phyloP scores from a whole-genome alignment of 2,329 filamentous ascomycete genomes.

The Exutisphaerella laricina region DNA sequence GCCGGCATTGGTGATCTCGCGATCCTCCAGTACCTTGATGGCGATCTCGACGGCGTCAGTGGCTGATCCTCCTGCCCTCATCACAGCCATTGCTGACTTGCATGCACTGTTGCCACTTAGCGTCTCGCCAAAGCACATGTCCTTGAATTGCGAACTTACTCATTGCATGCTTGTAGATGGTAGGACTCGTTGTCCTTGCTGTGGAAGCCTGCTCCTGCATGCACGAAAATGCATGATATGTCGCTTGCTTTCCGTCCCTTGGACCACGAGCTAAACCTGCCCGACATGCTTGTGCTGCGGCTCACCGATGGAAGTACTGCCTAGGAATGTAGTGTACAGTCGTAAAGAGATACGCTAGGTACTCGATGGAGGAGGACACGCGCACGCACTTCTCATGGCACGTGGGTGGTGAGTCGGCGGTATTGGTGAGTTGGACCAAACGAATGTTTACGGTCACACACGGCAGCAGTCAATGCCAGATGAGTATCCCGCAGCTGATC shows the following conservation, averaged over 20 bases:
- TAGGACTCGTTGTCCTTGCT: conserved; percentile 77
- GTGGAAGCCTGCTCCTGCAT: conserved; percentile 88
- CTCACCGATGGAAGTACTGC: conserved; percentile 1
- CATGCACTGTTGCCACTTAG: conserved; percentile 59
- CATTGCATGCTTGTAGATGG: conserved; percentile 79
- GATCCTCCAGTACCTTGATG: conserved; percentile 81
- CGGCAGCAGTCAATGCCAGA: neutral
- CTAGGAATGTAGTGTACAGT: conserved; percentile 6
- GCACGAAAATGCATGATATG: conserved; percentile 79
- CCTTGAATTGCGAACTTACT: conserved; percentile 55
- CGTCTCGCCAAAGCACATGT: neutral
- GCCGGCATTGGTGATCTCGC: conserved; percentile 93
- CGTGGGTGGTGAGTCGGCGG: neutral
- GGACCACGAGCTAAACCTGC: neutral
- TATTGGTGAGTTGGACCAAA: neutral
- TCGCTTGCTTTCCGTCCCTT: conserved; percentile 36
- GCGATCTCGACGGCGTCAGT: conserved; percentile 87
- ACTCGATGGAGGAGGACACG: neutral
- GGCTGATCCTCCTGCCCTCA: conserved; percentile 72
- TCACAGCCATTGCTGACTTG: conserved; percentile 72
- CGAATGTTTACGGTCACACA: conserved; percentile 1
- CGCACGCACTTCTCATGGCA: conserved; percentile 3
- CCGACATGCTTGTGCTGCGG: conserved; percentile 11
- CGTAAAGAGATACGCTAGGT: neutral
- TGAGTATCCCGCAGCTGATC: neutral